Conservation (phyloP, 805 yeast genomes). For the Candida awuae region DNA sequence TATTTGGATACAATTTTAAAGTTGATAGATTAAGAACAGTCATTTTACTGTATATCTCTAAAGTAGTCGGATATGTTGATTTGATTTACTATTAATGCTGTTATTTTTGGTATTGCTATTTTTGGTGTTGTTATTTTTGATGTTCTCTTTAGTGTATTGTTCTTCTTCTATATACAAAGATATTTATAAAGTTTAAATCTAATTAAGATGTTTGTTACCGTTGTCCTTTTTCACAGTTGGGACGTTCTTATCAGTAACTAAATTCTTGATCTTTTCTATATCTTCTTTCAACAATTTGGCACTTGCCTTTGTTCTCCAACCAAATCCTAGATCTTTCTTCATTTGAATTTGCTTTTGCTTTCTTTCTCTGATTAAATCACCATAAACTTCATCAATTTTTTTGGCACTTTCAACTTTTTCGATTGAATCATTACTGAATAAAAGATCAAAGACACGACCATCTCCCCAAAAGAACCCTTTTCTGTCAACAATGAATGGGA, state of each 20-base stretch:
- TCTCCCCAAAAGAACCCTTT: constrained; percentile 92
- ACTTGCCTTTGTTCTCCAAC: constrained; percentile 48
- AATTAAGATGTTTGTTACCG: not conserved
- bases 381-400: constrained; percentile 25
- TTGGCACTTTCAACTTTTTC: constrained; percentile 57
- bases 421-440: constrained; percentile 76
- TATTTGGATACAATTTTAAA: constrained; percentile 24
- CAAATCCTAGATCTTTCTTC: constrained; percentile 47
- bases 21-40: constrained; percentile 12
- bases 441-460: constrained; percentile 72
- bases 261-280: constrained; percentile 24
- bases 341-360: constrained; percentile 52
- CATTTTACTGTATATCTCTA: constrained; percentile 18
- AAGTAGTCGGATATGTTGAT: constrained; percentile 17
- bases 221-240: constrained; percentile 4
- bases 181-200: too few relatives aligned
- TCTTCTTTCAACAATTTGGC: constrained; percentile 38
- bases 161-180: too few relatives aligned
- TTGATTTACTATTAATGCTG: constrained; percentile 16
- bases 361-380: constrained; percentile 34
- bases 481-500: constrained; percentile 75
- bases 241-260: constrained; percentile 10
- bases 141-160: too few relatives aligned
- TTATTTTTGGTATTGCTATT: too few relatives aligned
- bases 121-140: too few relatives aligned